Evolutionary conservation across 352 stramenopile genomes (phyloP).

Genomic region (Phytopythium aichiense): DNA sequence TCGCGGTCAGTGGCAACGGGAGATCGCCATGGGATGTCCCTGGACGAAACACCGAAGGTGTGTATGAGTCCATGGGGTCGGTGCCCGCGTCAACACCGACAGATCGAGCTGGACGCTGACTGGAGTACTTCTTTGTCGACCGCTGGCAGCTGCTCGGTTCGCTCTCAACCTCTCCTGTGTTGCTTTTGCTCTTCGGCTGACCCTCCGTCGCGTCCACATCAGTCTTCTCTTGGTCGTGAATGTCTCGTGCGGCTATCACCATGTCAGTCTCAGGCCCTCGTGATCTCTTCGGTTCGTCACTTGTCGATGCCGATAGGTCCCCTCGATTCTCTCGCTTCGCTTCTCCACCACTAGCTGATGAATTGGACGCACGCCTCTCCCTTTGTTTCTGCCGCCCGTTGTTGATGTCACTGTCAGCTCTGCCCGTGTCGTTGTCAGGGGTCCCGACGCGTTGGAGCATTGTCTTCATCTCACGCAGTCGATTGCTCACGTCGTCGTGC

Average conservation of each 20-base stretch:
- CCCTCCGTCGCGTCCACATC: neutral
- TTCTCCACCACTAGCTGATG: slow-evolving; percentile 1
- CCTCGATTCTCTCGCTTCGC: slow-evolving; percentile 2
- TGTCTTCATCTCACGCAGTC: slow-evolving; percentile 54
- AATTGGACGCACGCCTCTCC: neutral
- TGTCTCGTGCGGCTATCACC: neutral
- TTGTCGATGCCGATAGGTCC: neutral
- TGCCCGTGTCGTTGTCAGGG: neutral
- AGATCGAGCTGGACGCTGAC: neutral
- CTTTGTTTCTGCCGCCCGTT: neutral
- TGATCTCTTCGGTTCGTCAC: neutral
- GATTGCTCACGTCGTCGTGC: slow-evolving; percentile 42
- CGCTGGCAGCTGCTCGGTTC: neutral
- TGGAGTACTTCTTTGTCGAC: neutral
- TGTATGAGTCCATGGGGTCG: slow-evolving; percentile 52
- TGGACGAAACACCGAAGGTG: slow-evolving; percentile 8
- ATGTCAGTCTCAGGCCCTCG: neutral
- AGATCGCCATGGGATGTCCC: neutral
- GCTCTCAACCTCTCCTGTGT: neutral
- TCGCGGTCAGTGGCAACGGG: neutral
- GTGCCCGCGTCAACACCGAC: slow-evolving; percentile 39
- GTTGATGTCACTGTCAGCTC: neutral
- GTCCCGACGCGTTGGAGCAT: slow-evolving; percentile 40
- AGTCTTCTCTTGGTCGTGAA: neutral
- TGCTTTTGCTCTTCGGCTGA: neutral